phyloP scores from a whole-genome alignment of 306 rosid species.

The Hippophae tibetana region DNA sequence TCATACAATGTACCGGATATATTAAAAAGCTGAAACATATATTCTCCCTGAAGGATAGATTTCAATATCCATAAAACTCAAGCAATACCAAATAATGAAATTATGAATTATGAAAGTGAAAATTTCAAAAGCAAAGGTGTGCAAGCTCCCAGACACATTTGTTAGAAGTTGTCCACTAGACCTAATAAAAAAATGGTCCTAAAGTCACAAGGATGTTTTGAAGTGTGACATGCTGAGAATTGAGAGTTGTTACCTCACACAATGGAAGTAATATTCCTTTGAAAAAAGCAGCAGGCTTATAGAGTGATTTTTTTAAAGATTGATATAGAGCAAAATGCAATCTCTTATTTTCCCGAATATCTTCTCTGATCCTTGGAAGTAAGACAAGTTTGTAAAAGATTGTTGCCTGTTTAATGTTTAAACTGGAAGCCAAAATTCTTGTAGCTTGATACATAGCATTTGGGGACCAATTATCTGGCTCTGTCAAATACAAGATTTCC shows the following conservation, averaged over 20 bases:
- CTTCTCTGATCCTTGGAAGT: slow-evolving; percentile 79
- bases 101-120: no score
- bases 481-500: slow-evolving; percentile 64
- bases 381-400: slow-evolving; percentile 76
- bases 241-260: slow-evolving; percentile 56
- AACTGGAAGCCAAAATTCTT: slow-evolving; percentile 73
- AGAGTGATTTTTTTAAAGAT: slow-evolving; percentile 69
- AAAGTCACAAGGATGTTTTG: no score
- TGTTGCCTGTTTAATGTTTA: slow-evolving; percentile 61
- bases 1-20: no score
- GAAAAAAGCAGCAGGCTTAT: slow-evolving; percentile 85
- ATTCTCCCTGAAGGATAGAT: no score
- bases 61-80: no score
- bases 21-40: no score
- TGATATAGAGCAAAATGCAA: slow-evolving; percentile 86
- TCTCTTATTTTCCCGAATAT: slow-evolving; percentile 60
- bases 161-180: no score
- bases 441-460: slow-evolving; percentile 82
- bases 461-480: slow-evolving; percentile 94
- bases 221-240: no score
- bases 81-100: no score
- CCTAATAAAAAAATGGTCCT: no score
- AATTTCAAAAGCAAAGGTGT: no score
- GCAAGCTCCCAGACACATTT: no score
- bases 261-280: slow-evolving; percentile 80